phyloP scores from a whole-genome alignment of 805 yeast species.

The Saccharomycopsis sp. region DNA sequence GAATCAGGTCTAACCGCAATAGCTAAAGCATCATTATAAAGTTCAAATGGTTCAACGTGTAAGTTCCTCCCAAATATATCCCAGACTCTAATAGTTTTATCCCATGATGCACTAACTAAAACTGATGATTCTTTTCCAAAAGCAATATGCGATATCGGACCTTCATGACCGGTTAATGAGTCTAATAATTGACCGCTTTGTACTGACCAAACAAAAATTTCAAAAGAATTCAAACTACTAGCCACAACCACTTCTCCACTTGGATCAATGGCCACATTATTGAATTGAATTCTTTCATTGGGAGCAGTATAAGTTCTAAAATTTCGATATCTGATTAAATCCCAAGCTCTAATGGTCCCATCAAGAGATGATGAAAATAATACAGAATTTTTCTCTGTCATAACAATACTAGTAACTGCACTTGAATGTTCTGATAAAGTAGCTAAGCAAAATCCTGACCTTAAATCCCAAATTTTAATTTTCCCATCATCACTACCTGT shows the following conservation, averaged over 20 bases:
- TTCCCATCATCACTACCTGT: slow-evolving; percentile 97
- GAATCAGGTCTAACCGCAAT: slow-evolving; percentile 87
- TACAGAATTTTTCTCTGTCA: slow-evolving; percentile 66
- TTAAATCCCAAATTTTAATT: slow-evolving; percentile 91
- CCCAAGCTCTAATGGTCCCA: slow-evolving; percentile 98
- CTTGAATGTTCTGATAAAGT: slow-evolving; percentile 83
- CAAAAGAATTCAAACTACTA: slow-evolving; percentile 82
- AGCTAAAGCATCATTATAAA: slow-evolving; percentile 73
- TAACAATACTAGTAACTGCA: slow-evolving; percentile 77
- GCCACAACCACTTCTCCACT: slow-evolving; percentile 96
- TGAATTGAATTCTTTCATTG: slow-evolving; percentile 67
- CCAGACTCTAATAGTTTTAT: slow-evolving; percentile 90
- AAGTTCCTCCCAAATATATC: slow-evolving; percentile 79
- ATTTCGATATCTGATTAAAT: slow-evolving; percentile 81
- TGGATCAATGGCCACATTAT: slow-evolving; percentile 87
- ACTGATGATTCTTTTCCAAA: slow-evolving; percentile 69
- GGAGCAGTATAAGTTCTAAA: slow-evolving; percentile 93
- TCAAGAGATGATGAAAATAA: slow-evolving; percentile 86
- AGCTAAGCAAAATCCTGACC: slow-evolving; percentile 83
- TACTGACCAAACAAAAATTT: slow-evolving; percentile 93
- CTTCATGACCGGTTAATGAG: slow-evolving; percentile 85
- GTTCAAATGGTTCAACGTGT: slow-evolving; percentile 82
- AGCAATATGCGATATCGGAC: slow-evolving; percentile 81
- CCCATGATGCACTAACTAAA: slow-evolving; percentile 94
- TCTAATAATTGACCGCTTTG: slow-evolving; percentile 91